Evolutionary conservation across 2,329 filamentous ascomycete genomes (phyloP).

Genomic region (Colletotrichum eleusines): DNA sequence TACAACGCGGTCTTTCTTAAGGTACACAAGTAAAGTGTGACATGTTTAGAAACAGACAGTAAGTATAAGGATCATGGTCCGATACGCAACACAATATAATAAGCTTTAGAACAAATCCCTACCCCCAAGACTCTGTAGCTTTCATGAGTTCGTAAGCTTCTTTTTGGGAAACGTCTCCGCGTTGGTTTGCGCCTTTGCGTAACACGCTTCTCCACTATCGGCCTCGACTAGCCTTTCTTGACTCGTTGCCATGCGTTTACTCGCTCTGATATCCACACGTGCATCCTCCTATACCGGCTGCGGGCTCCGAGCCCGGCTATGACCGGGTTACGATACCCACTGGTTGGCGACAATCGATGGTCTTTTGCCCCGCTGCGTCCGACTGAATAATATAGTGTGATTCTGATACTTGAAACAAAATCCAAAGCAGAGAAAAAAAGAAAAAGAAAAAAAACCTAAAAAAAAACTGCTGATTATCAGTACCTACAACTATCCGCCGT

Average conservation of each 20-base stretch:
- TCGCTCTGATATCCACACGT: background rate
- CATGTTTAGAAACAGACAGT: too few relatives aligned
- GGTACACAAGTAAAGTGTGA: too few relatives aligned
- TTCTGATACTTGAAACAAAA: background rate
- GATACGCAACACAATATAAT: too few relatives aligned
- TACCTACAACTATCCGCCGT: too few relatives aligned
- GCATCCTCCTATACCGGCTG: background rate
- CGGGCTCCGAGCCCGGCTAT: background rate
- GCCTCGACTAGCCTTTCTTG: background rate
- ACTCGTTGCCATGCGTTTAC: background rate
- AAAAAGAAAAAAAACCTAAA: too few relatives aligned
- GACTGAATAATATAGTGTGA: background rate
- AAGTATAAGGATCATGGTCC: too few relatives aligned
- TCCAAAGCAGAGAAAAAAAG: too few relatives aligned
- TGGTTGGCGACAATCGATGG: background rate
- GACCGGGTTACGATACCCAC: background rate
- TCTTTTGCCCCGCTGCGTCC: too few relatives aligned
- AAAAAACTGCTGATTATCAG: too few relatives aligned
- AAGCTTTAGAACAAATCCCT: too few relatives aligned
- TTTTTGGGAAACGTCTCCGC: background rate
- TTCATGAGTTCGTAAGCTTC: background rate
- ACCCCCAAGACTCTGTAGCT: too few relatives aligned
- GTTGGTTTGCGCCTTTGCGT: constrained; percentile 4
- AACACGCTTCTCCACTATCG: constrained; percentile 6
- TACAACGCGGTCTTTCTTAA: too few relatives aligned